Evolutionary conservation across 208 protist species (phyloP).

Genomic region (Trypanosoma conorhini): DNA sequence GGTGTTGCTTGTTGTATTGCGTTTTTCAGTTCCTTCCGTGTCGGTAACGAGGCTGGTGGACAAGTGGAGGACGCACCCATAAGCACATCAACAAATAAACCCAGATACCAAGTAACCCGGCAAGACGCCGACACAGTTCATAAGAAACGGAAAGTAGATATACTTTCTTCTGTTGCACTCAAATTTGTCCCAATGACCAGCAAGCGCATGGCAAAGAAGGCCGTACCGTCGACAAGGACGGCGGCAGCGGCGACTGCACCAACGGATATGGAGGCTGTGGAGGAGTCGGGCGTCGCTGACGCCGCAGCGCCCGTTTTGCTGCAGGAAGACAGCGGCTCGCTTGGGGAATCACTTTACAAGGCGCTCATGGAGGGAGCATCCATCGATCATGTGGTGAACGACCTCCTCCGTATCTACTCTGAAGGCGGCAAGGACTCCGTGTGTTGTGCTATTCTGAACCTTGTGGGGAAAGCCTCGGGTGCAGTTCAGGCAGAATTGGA

Average conservation of each 20-base stretch:
- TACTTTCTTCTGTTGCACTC: neutral
- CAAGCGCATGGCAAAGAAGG: constrained; percentile 18
- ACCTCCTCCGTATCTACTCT: constrained; percentile 60
- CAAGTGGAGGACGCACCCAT: constrained; percentile 12
- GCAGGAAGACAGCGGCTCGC: constrained; percentile 28
- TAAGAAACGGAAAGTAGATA: neutral
- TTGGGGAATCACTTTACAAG: constrained; percentile 49
- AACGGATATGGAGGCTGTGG: neutral
- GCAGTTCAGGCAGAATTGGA: constrained; percentile 74
- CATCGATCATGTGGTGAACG: constrained; percentile 31
- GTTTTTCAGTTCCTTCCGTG: constrained; percentile 8
- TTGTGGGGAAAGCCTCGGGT: constrained; percentile 74
- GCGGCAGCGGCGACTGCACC: neutral
- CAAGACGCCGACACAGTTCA: neutral
- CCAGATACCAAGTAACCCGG: neutral
- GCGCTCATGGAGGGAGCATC: constrained; percentile 46
- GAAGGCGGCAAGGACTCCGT: constrained; percentile 34
- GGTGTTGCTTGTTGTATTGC: neutral
- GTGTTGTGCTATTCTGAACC: constrained; percentile 75
- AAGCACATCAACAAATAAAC: constrained; percentile 20
- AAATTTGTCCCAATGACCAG: neutral
- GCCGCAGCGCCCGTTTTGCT: constrained; percentile 25
- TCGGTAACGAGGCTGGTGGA: neutral
- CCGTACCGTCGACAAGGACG: neutral
- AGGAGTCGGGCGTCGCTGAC: neutral